phyloP scores from a whole-genome alignment of 192 early-diverging fungal genomes.

The Linnemannia exigua region DNA sequence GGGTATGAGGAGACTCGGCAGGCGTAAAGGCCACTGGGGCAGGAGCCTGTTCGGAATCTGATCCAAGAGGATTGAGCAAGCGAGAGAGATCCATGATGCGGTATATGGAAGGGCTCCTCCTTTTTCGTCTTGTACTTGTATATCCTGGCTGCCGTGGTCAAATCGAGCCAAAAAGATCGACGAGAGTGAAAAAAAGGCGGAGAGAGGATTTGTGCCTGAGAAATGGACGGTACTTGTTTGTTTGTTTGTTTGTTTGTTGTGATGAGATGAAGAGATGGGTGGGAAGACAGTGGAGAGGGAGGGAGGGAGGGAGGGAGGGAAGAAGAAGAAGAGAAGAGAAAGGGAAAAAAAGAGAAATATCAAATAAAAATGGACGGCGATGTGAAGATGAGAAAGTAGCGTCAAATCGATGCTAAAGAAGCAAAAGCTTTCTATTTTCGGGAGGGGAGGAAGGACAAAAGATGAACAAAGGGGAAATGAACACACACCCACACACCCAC shows the following conservation, averaged over 20 bases:
- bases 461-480: background rate
- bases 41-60: constrained; percentile 20
- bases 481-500: too few species aligned
- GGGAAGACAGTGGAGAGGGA: background rate
- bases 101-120: background rate
- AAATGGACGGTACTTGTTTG: too few species aligned
- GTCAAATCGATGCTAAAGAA: background rate
- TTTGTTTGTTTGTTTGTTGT: background rate
- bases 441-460: background rate
- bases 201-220: background rate
- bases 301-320: background rate
- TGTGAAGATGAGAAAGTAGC: background rate
- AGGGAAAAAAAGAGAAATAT: background rate
- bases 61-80: constrained; percentile 17
- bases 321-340: background rate
- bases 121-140: background rate
- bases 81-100: constrained; percentile 18
- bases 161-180: background rate
- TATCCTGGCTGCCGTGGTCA: background rate
- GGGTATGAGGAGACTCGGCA: background rate
- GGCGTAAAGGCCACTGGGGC: background rate
- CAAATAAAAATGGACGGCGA: background rate
- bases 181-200: background rate
- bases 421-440: background rate
- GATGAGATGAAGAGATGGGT: background rate